Base-by-base conservation (phyloP, 371 early-diverging fungal genomes). In the Mucor sp. region DNA sequence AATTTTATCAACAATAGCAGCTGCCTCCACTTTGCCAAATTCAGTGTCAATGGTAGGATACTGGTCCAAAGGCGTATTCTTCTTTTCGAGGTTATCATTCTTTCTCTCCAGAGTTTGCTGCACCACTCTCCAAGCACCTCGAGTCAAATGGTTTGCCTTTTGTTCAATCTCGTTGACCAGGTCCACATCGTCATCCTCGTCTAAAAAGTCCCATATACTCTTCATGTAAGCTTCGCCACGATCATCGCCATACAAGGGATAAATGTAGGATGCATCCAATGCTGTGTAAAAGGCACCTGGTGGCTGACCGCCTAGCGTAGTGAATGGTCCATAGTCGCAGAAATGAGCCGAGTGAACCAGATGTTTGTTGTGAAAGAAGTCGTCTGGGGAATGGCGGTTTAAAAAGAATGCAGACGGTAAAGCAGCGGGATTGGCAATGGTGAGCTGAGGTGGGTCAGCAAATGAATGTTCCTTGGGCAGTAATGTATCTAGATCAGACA, bases 141-240 rank as follows among this genome's bases (percentile, higher is more conserved):
- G 62, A 6, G 82, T 82, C 47, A 78, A 57, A 39, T 76, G 60
- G 5, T 65, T 62, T 14, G 74, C 58, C 44, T 62, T 76, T 9
- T 61, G 39, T 27, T 76, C 71, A 14, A 70, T 62, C 12, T 58
- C 62, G 6, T 70, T 61, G 19, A 63, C 65, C 15, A 78, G 28
- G 25, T 58, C 23, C 21, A 21, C 30, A 33, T 65, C 57, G 14
- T 70, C 78, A 14, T 83, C 70, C 3, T 85, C 80, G n/a, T 79
- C 79, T 27, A 84, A 66, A 72, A 91, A 91, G 41, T 83, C 79
- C 75, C 81, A 84, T 17, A 90, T 63, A 63, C 90, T 90, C 7
- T 79, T 77, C 66, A 88, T 81, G 60, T 89, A 90, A 0, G 90
- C 86, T 72, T 89, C 88, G 0, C 89, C 89, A 17, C 78, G 79